These are phyloP conservation scores for Wakefieldia striispora DNA, from an alignment of 768 basidiomycete species.

Conservation along the genomic window DNA sequence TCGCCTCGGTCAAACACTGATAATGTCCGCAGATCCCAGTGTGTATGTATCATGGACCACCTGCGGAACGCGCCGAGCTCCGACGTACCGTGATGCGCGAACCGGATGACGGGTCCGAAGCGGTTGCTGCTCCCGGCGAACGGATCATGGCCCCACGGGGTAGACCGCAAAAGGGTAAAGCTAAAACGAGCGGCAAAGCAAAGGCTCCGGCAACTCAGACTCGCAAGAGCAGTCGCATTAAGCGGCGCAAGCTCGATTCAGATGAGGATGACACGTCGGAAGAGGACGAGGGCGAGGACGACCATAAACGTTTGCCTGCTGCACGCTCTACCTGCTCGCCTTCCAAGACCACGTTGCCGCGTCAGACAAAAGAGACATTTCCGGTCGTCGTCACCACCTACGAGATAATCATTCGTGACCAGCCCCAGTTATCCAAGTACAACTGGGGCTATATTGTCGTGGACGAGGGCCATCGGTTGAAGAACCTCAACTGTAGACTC, in stretches of 20 bases:
- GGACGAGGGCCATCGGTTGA: conserved; percentile 92
- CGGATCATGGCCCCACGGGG: conserved; percentile 23
- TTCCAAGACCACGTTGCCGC: not conserved
- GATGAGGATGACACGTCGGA: conserved; percentile 8
- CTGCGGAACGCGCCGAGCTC: conserved; percentile 76
- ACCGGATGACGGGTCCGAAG: conserved; percentile 27
- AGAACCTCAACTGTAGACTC: conserved; percentile 90
- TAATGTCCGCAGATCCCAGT: conserved; percentile 63
- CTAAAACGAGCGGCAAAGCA: conserved; percentile 8
- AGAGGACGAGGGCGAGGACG: conserved; percentile 10
- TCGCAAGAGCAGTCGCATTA: conserved; percentile 9
- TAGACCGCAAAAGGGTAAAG: conserved; percentile 17
- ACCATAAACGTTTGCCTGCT: conserved; percentile 17
- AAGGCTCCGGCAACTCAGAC: conserved; percentile 11
- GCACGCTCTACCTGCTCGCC: conserved; percentile 13
- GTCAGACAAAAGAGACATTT: conserved; percentile 43
- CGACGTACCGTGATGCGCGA: conserved; percentile 58
- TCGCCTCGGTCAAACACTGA: not conserved
- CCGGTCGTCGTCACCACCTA: conserved; percentile 90
- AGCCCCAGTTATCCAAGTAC: conserved; percentile 60
- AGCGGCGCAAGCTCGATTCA: conserved; percentile 21
- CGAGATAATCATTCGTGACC: conserved; percentile 88
- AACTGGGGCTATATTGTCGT: conserved; percentile 93
- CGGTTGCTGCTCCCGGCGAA: conserved; percentile 20
- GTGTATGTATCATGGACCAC: conserved; percentile 87